Conservation (phyloP, 75 land plant species). For the Chamaecyparis obtusa region DNA sequence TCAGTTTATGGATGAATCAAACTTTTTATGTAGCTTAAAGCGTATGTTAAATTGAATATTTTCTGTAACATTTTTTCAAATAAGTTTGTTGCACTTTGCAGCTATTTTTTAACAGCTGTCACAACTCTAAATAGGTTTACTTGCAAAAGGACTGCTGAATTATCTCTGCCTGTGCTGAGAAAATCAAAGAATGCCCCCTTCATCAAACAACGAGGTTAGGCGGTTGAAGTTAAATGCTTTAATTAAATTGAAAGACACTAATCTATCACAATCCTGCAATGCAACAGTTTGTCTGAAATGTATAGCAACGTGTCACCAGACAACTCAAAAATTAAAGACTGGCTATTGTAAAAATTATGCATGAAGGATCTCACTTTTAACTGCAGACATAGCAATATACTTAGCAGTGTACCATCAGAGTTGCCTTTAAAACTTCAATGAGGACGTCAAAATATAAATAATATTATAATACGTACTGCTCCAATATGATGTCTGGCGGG, state of each 20-base stretch:
- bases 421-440: not conserved
- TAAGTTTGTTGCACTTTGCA: not conserved
- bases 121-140: not conserved
- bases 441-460: not conserved
- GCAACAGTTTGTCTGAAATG: not conserved
- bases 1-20: not conserved
- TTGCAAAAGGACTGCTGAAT: not conserved
- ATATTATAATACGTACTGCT: conserved; percentile 71
- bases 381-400: not conserved
- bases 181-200: not conserved
- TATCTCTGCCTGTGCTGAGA: not conserved
- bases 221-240: not conserved
- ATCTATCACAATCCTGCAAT: not conserved
- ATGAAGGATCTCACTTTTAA: not conserved
- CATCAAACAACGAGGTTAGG: not conserved
- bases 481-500: conserved; percentile 80
- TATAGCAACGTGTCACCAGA: not conserved
- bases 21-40: not conserved
- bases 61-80: not conserved
- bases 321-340: not conserved
- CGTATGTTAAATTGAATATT: not conserved
- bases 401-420: not conserved
- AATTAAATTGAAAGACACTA: not conserved
- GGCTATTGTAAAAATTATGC: not conserved
- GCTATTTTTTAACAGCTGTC: not conserved